Base-by-base conservation (phyloP, 2,329 filamentous ascomycete genomes). In the Fusarium coffeatum region DNA sequence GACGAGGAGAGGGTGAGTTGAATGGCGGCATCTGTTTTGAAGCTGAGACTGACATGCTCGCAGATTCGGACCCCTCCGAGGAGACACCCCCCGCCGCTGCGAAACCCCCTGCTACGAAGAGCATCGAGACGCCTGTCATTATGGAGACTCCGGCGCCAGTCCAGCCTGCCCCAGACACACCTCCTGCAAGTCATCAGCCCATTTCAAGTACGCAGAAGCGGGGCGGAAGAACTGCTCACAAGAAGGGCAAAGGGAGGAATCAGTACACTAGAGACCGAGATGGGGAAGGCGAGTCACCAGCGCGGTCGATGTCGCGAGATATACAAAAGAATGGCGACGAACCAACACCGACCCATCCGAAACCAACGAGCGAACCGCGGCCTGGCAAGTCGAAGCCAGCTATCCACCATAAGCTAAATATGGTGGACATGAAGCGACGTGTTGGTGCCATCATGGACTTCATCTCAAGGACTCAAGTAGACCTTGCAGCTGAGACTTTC, bases 361-460 rank as follows among this genome's bases (percentile, higher is more conserved):
- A 78, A 64, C 71, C 67, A 50, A 51, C 80, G 30, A 77, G 81
- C 47, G 85, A 88, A 48, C 80, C 84, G 71, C 91, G 90, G 69
- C 84, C 87, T 48, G 76, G 78, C 61, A 89, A 88, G 74, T 81
- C 82, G 32, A 87, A 87, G 73, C 79, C 75, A 5, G 73, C 83
- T 60, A 83, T 84, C 51, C 87, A 86, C 78, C 89, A 87, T 71
- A 93, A 92, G 78, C 88, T 94, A 60, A 94, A 90, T 28, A 92
- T 97, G 90, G 90, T 90, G 64, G 94, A 97, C 76, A 94, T 97
- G 89, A 93, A 92, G 80, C 89, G 92, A 69, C 90, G 93, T 12
- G 93, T 94, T 8, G 88, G 92, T 6, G 92, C 88, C 22, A 97
- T 98, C 77, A 86, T 97, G 63, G 93, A 96, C 72, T 98, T 95